Conservation (phyloP, 2,329 filamentous ascomycete species). For the Tympanopsis confertula region DNA sequence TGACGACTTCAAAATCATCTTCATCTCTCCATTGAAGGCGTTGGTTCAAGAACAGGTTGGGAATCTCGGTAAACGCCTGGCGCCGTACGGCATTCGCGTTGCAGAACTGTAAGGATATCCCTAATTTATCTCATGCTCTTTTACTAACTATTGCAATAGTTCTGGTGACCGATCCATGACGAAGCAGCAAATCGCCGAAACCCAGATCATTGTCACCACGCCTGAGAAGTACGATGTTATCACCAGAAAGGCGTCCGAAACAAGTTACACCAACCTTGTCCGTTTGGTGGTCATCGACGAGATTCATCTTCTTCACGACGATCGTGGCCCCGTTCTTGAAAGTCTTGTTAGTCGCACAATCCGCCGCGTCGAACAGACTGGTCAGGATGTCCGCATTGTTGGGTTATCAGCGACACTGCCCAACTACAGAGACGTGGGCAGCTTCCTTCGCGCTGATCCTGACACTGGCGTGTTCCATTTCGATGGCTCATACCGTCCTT, state of each 20-base stretch:
- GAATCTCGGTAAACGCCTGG: slow-evolving; percentile 85
- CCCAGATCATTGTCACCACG: slow-evolving; percentile 94
- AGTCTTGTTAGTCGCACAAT: slow-evolving; percentile 94
- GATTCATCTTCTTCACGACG: slow-evolving; percentile 93
- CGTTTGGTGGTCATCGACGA: slow-evolving; percentile 94
- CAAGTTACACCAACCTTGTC: slow-evolving; percentile 95
- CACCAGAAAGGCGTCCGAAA: slow-evolving; percentile 90
- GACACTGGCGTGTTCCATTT: slow-evolving; percentile 89
- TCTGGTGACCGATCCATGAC: slow-evolving; percentile 96
- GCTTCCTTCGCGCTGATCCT: slow-evolving; percentile 81
- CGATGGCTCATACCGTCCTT: slow-evolving; percentile 85
- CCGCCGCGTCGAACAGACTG: slow-evolving; percentile 83
- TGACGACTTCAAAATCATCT: slow-evolving; percentile 96
- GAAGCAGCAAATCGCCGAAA: slow-evolving; percentile 96
- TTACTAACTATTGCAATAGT: no score
- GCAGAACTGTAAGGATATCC: no score
- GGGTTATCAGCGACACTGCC: slow-evolving; percentile 90
- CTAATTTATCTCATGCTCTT: no score
- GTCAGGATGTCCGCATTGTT: slow-evolving; percentile 81
- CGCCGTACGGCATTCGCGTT: slow-evolving; percentile 82
- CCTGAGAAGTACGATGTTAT: slow-evolving; percentile 99
- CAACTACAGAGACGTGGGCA: slow-evolving; percentile 92
- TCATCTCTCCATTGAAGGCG: slow-evolving; percentile 90
- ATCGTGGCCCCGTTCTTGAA: slow-evolving; percentile 89
- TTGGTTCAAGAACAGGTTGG: slow-evolving; percentile 96